Base-by-base conservation (phyloP, 345 rosid genomes). In the Lumnitzera littorea region DNA sequence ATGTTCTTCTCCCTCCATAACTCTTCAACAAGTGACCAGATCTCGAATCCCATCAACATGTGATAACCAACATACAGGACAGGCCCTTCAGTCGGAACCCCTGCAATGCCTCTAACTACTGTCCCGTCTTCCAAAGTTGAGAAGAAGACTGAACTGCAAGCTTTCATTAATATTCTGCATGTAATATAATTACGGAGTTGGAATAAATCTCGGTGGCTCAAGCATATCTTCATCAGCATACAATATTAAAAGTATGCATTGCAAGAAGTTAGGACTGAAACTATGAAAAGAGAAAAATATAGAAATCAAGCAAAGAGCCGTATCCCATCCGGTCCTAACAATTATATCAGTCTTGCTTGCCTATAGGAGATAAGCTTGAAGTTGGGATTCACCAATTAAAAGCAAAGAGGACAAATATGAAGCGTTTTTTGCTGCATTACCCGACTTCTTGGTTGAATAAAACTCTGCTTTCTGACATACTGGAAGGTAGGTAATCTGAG, bases 401-500 rank as follows among this genome's bases (percentile, higher is more conserved):
- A 55, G 49, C 16, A 14, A 41, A 47, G 24, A 14, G 54, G 20
- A 23, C 15, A 58, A 47, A 13, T 15, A 20, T 31, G 24, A 17
- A 46, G 23, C 7, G 3, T 13, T 11, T 11, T 49, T 17, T 24
- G 58, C 56, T 48, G 24, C 13, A 46, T 57, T 69, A 69, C 72
- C 72, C 53, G 3, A 46, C 0, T 5, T 46, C 11, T 51, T 47
- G 54, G 36, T 57, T 43, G 51, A 62, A 51, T 29, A 4, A 15
- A 12, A 15, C 51, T 53, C 67, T 74, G 70, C 67, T 68, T 63
- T 89, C 96, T 51, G 71, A 76, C 51, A 74, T 70, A 29, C 86
- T 83, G 16, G 87, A 84, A 47, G 87, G 89, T 25, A 81, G 56
- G 68, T 73, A 86, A 77, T 86, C 89, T 41, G 74, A 70, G 57